Evolutionary conservation across 2,329 filamentous ascomycete genomes (phyloP).

Genomic region (Scortechinia acanthostroma): DNA sequence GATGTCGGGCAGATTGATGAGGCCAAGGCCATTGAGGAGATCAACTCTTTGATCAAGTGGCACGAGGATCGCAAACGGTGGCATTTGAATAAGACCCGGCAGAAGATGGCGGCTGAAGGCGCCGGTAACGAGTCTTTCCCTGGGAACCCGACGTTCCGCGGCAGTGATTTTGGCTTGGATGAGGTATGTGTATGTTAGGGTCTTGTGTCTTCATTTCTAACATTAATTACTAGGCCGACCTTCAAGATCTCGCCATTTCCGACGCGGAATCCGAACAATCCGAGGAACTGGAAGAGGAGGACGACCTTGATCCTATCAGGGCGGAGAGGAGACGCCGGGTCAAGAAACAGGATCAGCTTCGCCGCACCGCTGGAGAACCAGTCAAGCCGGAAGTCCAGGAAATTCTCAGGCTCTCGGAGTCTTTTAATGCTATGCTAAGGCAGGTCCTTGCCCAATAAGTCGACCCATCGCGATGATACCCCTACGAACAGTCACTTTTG

Average conservation of each 20-base stretch:
- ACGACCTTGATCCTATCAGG: conserved; percentile 60
- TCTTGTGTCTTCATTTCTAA: conserved; percentile 59
- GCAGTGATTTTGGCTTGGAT: conserved; percentile 31
- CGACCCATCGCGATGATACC: background rate
- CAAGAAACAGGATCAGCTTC: conserved; percentile 72
- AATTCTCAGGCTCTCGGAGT: conserved; percentile 71
- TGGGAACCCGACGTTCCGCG: conserved; percentile 42
- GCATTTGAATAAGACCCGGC: conserved; percentile 94
- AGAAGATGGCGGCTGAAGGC: conserved; percentile 94
- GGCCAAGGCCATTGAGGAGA: conserved; percentile 68
- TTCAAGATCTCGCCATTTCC: conserved; percentile 77
- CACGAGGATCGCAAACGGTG: conserved; percentile 93
- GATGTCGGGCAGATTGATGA: conserved; percentile 64
- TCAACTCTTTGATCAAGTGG: conserved; percentile 82
- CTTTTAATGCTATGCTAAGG: conserved; percentile 76
- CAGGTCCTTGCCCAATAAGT: conserved; percentile 69
- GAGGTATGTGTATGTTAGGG: background rate
- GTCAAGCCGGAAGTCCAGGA: conserved; percentile 71
- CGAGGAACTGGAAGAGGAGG: conserved; percentile 52
- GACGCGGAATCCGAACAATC: conserved; percentile 62
- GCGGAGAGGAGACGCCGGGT: conserved; percentile 74
- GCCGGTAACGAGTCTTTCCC: conserved; percentile 32
- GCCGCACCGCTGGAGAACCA: conserved; percentile 76
- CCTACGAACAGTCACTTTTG: background rate
- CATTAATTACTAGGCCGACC: conserved; percentile 76